Percentiles rank a stretch among this genome's conserved stretches.
phyloP scores from a whole-genome alignment of 2,329 filamentous ascomycete genomes.

The Fusarium citri region DNA sequence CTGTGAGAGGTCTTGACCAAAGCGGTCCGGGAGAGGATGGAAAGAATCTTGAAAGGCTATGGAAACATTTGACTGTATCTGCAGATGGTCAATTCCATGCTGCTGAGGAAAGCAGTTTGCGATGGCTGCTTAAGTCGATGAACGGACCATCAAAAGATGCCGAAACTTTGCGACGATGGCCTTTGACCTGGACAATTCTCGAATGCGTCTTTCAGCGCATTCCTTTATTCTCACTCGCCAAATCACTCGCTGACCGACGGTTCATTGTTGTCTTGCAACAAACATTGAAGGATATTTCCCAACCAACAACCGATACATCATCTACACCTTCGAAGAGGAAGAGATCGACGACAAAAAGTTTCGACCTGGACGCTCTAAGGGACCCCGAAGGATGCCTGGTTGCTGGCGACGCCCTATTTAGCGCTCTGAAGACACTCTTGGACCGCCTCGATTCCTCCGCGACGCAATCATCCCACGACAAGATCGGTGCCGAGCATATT shows the following conservation, averaged over 20 bases:
- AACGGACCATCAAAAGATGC: slow-evolving; percentile 59
- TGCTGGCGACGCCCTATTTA: slow-evolving; percentile 62
- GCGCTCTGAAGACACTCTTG: slow-evolving; percentile 60
- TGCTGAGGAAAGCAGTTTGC: slow-evolving; percentile 67
- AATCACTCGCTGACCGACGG: slow-evolving; percentile 75
- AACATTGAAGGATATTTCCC: slow-evolving; percentile 69
- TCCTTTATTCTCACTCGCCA: slow-evolving; percentile 75
- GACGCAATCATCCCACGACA: slow-evolving; percentile 55
- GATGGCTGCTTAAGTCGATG: slow-evolving; percentile 74
- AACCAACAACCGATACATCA: slow-evolving; percentile 45
- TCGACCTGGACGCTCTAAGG: slow-evolving; percentile 56
- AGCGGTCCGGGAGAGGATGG: slow-evolving; percentile 57
- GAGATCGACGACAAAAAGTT: slow-evolving; percentile 52
- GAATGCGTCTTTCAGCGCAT: slow-evolving; percentile 71
- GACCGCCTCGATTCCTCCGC: slow-evolving; percentile 55
- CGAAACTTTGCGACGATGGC: slow-evolving; percentile 66
- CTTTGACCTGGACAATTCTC: slow-evolving; percentile 71
- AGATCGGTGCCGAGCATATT: slow-evolving; percentile 68
- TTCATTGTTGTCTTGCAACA: slow-evolving; percentile 75
- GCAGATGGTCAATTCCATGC: slow-evolving; percentile 60
- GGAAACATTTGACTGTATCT: slow-evolving; percentile 60
- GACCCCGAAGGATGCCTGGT: slow-evolving; percentile 56
- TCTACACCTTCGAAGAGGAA: slow-evolving; percentile 59
- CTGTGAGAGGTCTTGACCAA: slow-evolving; percentile 67
- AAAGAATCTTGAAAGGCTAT: slow-evolving; percentile 62